Evolutionary conservation across 2,329 filamentous ascomycete species (phyloP).

Genomic region (Orbilia blumenaviensis): DNA sequence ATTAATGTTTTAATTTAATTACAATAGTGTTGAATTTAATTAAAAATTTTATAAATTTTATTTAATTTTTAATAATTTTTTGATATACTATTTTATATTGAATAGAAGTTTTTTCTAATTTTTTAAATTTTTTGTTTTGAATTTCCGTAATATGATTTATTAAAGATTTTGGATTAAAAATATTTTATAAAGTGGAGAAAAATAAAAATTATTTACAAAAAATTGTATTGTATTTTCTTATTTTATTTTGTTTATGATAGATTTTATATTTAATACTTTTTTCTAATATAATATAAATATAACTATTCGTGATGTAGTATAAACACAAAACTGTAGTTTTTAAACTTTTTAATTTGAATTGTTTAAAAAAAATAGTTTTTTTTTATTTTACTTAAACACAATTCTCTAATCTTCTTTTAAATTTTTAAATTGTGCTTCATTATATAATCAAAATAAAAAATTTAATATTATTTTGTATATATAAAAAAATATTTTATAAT

Average conservation of each 20-base stretch:
- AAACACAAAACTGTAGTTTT: too few relatives aligned
- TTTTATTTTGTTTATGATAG: not conserved
- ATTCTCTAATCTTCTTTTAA: not conserved
- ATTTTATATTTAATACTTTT: not conserved
- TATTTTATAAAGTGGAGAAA: too few relatives aligned
- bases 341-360: too few relatives aligned
- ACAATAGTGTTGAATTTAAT: too few relatives aligned
- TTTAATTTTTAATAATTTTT: too few relatives aligned
- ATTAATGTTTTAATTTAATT: too few relatives aligned
- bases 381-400: not conserved
- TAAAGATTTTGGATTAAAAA: not conserved
- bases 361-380: not conserved
- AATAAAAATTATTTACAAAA: not conserved
- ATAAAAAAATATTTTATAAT: not conserved
- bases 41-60: too few relatives aligned
- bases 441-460: not conserved
- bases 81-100: too few relatives aligned
- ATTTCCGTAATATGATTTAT: not conserved
- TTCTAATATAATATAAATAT: not conserved
- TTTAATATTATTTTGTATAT: not conserved
- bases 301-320: not conserved
- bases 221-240: not conserved
- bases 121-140: too few relatives aligned
- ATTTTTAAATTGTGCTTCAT: not conserved
- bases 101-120: too few relatives aligned